Evolutionary conservation across 169 alveolate species (phyloP).

Genomic region (Eimeria sp.): DNA sequence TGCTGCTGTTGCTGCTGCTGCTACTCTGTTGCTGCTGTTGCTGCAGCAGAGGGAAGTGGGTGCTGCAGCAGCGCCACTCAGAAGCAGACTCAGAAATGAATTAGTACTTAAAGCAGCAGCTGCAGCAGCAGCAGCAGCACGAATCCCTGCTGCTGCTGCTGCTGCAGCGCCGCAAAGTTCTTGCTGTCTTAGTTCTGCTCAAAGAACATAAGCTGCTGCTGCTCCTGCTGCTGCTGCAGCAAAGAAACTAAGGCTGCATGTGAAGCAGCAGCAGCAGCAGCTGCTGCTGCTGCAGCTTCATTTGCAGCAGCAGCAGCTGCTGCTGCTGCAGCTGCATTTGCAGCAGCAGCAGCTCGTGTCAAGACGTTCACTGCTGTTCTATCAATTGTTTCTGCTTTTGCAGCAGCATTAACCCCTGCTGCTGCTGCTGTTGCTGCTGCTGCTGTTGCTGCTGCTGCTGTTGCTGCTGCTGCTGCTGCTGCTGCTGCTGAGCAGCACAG

Average conservation of each 20-base stretch:
- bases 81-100: background rate
- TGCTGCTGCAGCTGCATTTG: background rate
- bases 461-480: constrained; percentile 40
- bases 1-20: too few species aligned
- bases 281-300: background rate
- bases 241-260: background rate
- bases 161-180: background rate
- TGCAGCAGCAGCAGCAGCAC: background rate
- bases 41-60: background rate
- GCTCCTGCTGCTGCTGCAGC: background rate
- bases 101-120: background rate
- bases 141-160: background rate
- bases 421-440: too few species aligned
- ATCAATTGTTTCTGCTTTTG: background rate
- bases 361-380: background rate
- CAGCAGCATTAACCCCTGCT: background rate
- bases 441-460: constrained; percentile 17
- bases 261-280: background rate
- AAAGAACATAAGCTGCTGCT: background rate
- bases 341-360: too few species aligned
- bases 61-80: constrained; percentile 10
- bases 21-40: constrained; percentile 3
- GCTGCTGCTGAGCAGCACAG: constrained; percentile 47
- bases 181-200: background rate
- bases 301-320: background rate